These are phyloP conservation scores for Wickerhamomyces hampshirensis DNA, from an alignment of 805 yeast genomes.

Conservation along the genomic window DNA sequence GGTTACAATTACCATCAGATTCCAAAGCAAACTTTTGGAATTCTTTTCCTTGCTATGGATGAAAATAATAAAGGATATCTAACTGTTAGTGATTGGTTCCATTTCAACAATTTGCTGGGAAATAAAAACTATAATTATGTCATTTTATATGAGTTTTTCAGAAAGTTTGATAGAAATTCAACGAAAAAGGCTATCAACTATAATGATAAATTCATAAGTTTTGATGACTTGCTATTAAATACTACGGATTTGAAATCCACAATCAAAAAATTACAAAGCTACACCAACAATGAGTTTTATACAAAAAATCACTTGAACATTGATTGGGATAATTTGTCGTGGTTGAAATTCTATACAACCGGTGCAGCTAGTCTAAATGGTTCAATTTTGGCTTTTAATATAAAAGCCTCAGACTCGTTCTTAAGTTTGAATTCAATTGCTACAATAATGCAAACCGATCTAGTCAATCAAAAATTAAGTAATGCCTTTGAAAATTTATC, in stretches of 20 bases:
- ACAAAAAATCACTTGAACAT: slow-evolving; percentile 28
- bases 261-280: slow-evolving; percentile 28
- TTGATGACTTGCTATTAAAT: slow-evolving; percentile 31
- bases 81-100: slow-evolving; percentile 65
- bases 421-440: slow-evolving; percentile 35
- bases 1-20: slow-evolving; percentile 44
- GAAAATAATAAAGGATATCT: slow-evolving; percentile 63
- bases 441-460: slow-evolving; percentile 36
- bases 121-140: slow-evolving; percentile 45
- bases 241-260: slow-evolving; percentile 28
- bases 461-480: slow-evolving; percentile 31
- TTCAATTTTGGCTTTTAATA: neutral
- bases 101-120: slow-evolving; percentile 54
- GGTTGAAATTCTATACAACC: slow-evolving; percentile 15
- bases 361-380: slow-evolving; percentile 9
- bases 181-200: slow-evolving; percentile 32
- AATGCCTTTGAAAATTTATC: slow-evolving; percentile 24
- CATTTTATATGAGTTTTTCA: slow-evolving; percentile 49
- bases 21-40: slow-evolving; percentile 55
- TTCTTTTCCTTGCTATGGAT: slow-evolving; percentile 81
- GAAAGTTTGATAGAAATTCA: slow-evolving; percentile 36
- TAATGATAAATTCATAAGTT: slow-evolving; percentile 32
- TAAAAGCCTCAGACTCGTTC: slow-evolving; percentile 20
- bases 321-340: slow-evolving; percentile 30
- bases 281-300: slow-evolving; percentile 27